phyloP scores from a whole-genome alignment of 495 filamentous ascomycete genomes.

The Rhypophila decipiens region DNA sequence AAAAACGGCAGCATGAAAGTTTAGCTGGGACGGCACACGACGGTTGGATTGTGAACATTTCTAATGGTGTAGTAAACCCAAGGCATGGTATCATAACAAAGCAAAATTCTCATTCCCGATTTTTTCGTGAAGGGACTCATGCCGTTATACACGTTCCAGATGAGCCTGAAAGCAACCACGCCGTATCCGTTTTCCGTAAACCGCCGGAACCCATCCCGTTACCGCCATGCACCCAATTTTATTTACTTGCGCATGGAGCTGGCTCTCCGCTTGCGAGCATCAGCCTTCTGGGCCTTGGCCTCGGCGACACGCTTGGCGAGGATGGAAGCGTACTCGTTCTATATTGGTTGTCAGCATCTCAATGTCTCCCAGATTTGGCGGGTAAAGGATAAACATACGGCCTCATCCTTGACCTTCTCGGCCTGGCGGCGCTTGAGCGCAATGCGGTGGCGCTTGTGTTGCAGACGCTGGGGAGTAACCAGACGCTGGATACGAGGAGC shows the following conservation, averaged over 20 bases:
- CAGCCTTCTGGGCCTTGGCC: slow-evolving; percentile 83
- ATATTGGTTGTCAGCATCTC: slow-evolving; percentile 32
- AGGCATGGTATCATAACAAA: slow-evolving; percentile 14
- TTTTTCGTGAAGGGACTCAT: slow-evolving; percentile 18
- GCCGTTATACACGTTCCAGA: slow-evolving; percentile 26
- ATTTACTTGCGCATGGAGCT: slow-evolving; percentile 90
- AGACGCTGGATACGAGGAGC: slow-evolving; percentile 98
- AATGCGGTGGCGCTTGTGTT: slow-evolving; percentile 96
- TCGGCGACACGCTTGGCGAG: slow-evolving; percentile 92
- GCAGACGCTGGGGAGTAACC: slow-evolving; percentile 97
- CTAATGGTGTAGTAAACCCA: too few species aligned
- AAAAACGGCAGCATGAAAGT: too few species aligned
- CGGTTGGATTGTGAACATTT: neutral
- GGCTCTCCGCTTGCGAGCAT: slow-evolving; percentile 89
- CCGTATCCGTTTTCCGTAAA: slow-evolving; percentile 30
- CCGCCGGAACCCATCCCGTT: slow-evolving; percentile 31
- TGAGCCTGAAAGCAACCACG: slow-evolving; percentile 26
- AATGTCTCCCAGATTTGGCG: neutral
- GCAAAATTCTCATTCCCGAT: slow-evolving; percentile 23
- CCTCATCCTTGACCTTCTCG: slow-evolving; percentile 95
- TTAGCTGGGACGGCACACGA: neutral
- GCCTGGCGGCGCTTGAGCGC: slow-evolving; percentile 95
- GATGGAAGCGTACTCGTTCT: slow-evolving; percentile 91
- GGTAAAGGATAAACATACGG: slow-evolving; percentile 57
- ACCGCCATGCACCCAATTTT: slow-evolving; percentile 39